Percentiles rank a stretch among this genome's conserved stretches.
Conservation (phyloP, 768 basidiomycete species). For the Tulasnella sp. region DNA sequence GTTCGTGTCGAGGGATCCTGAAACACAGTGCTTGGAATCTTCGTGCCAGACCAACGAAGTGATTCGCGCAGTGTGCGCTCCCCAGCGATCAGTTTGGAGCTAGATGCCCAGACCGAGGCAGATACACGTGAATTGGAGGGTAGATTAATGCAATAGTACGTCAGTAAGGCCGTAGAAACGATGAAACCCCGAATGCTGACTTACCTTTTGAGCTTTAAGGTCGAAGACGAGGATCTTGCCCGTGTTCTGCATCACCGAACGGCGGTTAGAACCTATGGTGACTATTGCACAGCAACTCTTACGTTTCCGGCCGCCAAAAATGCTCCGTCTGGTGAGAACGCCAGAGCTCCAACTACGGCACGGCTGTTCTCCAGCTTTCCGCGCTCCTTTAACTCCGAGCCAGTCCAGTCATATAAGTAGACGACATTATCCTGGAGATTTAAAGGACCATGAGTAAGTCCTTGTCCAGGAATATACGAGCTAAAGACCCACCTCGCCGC, state of each 20-base stretch:
- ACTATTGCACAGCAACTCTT: too few species aligned
- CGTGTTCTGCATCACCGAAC: constrained; percentile 40
- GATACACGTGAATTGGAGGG: not conserved
- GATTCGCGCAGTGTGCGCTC: constrained; percentile 73
- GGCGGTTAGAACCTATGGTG: too few species aligned
- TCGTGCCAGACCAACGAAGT: constrained; percentile 66
- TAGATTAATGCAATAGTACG: not conserved
- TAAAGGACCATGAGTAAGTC: constrained; percentile 14
- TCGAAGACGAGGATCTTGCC: constrained; percentile 77
- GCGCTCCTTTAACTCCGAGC: constrained; percentile 42
- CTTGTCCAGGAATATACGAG: not conserved
- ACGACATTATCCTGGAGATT: constrained; percentile 56
- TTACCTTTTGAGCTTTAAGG: constrained; percentile 50
- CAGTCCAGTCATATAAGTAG: constrained; percentile 61
- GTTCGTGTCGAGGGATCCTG: constrained; percentile 86
- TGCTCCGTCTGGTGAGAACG: constrained; percentile 68
- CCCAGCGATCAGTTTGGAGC: constrained; percentile 69
- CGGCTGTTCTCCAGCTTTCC: constrained; percentile 54
- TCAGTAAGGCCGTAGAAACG: not conserved
- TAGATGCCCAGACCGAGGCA: constrained; percentile 20
- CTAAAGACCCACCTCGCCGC: constrained; percentile 49
- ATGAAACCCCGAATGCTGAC: not conserved
- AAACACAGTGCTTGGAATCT: constrained; percentile 66
- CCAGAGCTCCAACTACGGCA: constrained; percentile 57
- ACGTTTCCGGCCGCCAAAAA: constrained; percentile 81